Conservation (phyloP, 257 asterid species). For the Craterostigma plantagineum region DNA sequence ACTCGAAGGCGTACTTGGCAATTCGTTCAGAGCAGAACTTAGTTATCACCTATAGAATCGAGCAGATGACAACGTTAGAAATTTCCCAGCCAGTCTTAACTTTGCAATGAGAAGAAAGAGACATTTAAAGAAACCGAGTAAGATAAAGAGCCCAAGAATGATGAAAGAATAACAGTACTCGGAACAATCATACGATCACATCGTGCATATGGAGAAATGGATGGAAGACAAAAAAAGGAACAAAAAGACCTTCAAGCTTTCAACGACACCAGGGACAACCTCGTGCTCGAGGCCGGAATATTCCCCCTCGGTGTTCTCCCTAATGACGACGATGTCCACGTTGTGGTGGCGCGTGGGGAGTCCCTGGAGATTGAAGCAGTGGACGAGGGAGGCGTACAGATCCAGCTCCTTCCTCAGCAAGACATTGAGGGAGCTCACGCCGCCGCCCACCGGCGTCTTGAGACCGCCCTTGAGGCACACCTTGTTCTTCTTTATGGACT, state of each 20-base stretch:
- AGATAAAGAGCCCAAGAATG: too few relatives aligned
- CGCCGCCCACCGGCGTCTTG: constrained; percentile 90
- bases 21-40: constrained; percentile 94
- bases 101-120: not conserved
- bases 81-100: not conserved
- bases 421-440: constrained; percentile 81
- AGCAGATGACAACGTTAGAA: constrained; percentile 5
- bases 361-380: constrained; percentile 73
- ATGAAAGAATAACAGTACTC: too few relatives aligned
- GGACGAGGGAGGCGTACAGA: constrained; percentile 85
- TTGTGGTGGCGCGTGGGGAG: constrained; percentile 70
- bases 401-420: constrained; percentile 79
- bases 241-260: constrained; percentile 74
- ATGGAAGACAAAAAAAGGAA: not conserved
- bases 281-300: constrained; percentile 95
- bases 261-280: constrained; percentile 98
- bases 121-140: too few relatives aligned
- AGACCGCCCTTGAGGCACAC: constrained; percentile 87
- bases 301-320: constrained; percentile 97
- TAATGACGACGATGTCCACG: constrained; percentile 78
- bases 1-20: constrained; percentile 93
- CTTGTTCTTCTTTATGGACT: constrained; percentile 69
- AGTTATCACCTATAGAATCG: constrained; percentile 69
- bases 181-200: not conserved
- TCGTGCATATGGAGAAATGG: not conserved